Conservation (phyloP, 140 eudicot genomes). For the Flaveria floridana region DNA sequence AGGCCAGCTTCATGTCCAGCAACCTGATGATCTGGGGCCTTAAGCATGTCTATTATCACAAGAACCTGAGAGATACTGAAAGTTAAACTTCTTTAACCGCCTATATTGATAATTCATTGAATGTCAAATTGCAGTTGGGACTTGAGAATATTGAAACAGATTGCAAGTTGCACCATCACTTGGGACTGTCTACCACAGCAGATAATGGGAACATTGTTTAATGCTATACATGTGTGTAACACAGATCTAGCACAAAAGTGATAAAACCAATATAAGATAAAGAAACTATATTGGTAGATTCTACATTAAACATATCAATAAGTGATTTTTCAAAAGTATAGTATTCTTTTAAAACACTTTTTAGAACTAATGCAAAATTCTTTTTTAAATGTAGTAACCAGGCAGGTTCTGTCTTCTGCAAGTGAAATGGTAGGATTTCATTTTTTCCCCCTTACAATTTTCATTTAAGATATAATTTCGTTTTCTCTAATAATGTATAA, state of each 20-base stretch:
- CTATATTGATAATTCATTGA: not conserved
- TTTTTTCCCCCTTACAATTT: not conserved
- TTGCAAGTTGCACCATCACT: constrained; percentile 27
- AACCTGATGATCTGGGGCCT: constrained; percentile 80
- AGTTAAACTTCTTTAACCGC: not conserved
- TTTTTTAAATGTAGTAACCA: not conserved
- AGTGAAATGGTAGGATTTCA: not conserved
- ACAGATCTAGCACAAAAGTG: not conserved
- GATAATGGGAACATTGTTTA: constrained; percentile 6
- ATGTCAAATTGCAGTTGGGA: constrained; percentile 16
- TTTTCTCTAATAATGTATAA: too few relatives aligned
- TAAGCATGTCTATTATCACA: constrained; percentile 49
- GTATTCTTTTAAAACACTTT: not conserved
- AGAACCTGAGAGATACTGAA: constrained; percentile 8
- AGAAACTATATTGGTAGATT: not conserved
- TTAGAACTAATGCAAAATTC: not conserved
- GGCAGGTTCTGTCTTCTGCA: not conserved
- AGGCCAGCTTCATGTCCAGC: constrained; percentile 76
- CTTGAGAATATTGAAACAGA: constrained; percentile 21
- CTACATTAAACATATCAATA: not conserved
- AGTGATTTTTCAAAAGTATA: not conserved
- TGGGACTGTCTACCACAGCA: not conserved
- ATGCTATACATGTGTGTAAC: constrained; percentile 1
- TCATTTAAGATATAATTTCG: too few relatives aligned
- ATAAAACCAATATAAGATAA: constrained; percentile 1